phyloP scores from a whole-genome alignment of 1,284 basidiomycete genomes.

The Pterula multifida region DNA sequence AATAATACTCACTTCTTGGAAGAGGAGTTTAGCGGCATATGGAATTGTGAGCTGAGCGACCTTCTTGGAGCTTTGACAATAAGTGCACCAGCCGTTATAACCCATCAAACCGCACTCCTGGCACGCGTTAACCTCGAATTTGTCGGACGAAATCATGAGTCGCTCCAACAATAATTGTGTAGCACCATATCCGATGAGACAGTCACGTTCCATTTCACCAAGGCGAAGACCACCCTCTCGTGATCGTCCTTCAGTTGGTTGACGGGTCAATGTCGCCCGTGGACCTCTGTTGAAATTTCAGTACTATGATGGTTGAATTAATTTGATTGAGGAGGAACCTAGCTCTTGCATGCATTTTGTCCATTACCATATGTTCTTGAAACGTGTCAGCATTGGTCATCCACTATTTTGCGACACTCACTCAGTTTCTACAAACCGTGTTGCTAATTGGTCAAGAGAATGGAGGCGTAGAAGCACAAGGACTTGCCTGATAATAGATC shows the following conservation, averaged over 20 bases:
- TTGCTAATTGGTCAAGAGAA: constrained; percentile 8
- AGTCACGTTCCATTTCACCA: constrained; percentile 99
- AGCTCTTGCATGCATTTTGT: constrained; percentile 99
- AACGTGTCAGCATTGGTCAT: neutral
- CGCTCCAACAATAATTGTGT: constrained; percentile 93
- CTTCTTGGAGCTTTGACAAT: constrained; percentile 93
- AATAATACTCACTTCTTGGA: constrained; percentile 73
- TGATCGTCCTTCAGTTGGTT: constrained; percentile 96
- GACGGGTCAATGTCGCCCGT: constrained; percentile 90
- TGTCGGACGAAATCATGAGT: constrained; percentile 96
- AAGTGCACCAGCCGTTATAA: constrained; percentile 92
- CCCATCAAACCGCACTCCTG: constrained; percentile 93
- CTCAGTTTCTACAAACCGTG: constrained; percentile 56
- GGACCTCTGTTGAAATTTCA: constrained; percentile 73
- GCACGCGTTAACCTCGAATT: constrained; percentile 96
- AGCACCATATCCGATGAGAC: constrained; percentile 90
- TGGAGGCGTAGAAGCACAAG: neutral
- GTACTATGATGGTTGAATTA: too few relatives aligned
- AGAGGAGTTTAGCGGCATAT: constrained; percentile 93
- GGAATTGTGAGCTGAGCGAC: constrained; percentile 97
- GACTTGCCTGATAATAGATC: constrained; percentile 87
- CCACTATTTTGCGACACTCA: constrained; percentile 23
- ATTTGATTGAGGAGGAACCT: too few relatives aligned
- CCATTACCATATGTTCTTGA: constrained; percentile 93
- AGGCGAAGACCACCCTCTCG: constrained; percentile 94